These are phyloP conservation scores for Botrytis tulipae DNA, from an alignment of 2,329 filamentous ascomycete genomes.

Conservation along the genomic window DNA sequence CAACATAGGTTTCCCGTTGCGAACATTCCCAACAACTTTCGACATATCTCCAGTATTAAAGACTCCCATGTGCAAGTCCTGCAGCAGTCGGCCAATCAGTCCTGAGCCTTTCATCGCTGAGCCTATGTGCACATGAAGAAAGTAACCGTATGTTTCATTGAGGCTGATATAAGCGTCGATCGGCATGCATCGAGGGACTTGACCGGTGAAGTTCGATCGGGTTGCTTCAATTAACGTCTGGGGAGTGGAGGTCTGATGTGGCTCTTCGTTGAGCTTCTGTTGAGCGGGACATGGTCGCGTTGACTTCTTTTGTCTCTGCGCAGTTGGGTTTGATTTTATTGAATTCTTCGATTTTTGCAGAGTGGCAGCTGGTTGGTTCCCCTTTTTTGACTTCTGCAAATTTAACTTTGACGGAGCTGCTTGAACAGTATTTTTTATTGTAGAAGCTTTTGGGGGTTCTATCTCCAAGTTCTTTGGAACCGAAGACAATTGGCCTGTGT, in stretches of 20 bases:
- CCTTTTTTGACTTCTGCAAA: no score
- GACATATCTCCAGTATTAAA: not conserved
- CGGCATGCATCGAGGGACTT: accelerated
- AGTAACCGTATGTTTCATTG: not conserved
- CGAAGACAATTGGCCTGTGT: not conserved
- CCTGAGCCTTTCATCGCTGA: not conserved
- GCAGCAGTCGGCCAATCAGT: not conserved
- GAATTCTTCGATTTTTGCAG: not conserved
- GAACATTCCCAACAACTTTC: not conserved
- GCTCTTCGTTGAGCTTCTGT: not conserved
- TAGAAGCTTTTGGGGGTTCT: no score
- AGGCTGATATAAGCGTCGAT: not conserved
- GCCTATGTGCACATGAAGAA: not conserved
- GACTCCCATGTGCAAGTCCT: not conserved
- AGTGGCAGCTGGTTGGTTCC: not conserved
- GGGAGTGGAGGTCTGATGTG: accelerated
- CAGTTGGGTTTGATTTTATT: no score
- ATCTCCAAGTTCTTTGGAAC: not conserved
- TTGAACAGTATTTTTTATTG: not conserved
- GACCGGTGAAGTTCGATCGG: not conserved
- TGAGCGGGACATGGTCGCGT: not conserved
- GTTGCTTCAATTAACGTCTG: not conserved
- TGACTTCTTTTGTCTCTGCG: not conserved
- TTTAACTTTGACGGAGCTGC: not conserved
- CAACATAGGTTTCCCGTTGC: not conserved